phyloP scores from a whole-genome alignment of 352 stramenopile genomes.

The Lagenidium sp. region DNA sequence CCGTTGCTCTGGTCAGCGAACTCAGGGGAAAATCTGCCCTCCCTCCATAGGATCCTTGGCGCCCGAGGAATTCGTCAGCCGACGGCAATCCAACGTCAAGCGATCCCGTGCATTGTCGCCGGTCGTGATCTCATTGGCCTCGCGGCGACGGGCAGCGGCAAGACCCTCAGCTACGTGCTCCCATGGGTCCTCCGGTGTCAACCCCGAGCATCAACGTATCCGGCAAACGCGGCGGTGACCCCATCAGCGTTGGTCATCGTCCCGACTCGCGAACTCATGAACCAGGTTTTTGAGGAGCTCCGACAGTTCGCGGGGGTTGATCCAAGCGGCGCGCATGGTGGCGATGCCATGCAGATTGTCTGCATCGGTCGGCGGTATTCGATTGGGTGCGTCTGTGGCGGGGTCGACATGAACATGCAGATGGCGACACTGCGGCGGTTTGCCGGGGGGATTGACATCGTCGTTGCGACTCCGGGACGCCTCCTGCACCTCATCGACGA shows the following conservation, averaged over 20 bases:
- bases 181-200: slow-evolving; percentile 60
- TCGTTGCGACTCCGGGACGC: slow-evolving; percentile 51
- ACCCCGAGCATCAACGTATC: slow-evolving; percentile 21
- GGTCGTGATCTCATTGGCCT: slow-evolving; percentile 90
- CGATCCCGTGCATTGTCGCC: slow-evolving; percentile 73
- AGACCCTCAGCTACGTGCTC: slow-evolving; percentile 95
- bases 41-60: slow-evolving; percentile 21
- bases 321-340: not conserved
- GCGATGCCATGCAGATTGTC: not conserved
- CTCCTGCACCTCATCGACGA: slow-evolving; percentile 44
- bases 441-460: slow-evolving; percentile 17
- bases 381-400: slow-evolving; percentile 47
- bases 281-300: slow-evolving; percentile 89
- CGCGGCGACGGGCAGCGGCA: slow-evolving; percentile 93
- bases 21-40: too few relatives aligned
- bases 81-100: slow-evolving; percentile 96
- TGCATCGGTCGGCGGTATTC: not conserved
- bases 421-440: slow-evolving; percentile 18
- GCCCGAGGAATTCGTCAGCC: slow-evolving; percentile 67
- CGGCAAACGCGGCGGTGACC: not conserved
- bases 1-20: too few relatives aligned
- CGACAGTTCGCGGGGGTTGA: slow-evolving; percentile 16
- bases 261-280: slow-evolving; percentile 94
- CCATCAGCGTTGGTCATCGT: slow-evolving; percentile 86
- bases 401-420: slow-evolving; percentile 25